A percentile compares a stretch with the other conserved stretches of the same genome.
Conservation (phyloP, 345 rosid species). For the Nephelium lappaceum region DNA sequence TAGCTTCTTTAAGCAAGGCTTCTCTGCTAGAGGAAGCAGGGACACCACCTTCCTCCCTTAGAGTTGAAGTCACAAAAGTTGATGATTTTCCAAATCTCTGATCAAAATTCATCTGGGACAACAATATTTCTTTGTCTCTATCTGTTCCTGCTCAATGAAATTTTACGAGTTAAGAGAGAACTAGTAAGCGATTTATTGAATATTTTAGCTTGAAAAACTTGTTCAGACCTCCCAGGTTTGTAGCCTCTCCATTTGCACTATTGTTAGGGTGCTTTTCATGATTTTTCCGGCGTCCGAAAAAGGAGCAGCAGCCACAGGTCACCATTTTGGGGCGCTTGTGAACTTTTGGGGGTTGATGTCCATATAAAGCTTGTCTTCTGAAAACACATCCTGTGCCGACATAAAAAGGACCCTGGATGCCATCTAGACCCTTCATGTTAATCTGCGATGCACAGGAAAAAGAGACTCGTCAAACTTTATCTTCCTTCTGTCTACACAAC, state of each 20-base stretch:
- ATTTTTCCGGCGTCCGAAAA: slow-evolving; percentile 68
- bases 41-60: slow-evolving; percentile 91
- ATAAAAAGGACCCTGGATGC: slow-evolving; percentile 92
- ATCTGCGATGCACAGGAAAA: slow-evolving; percentile 39
- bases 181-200: slow-evolving; percentile 3
- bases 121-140: slow-evolving; percentile 71
- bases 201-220: neutral
- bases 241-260: slow-evolving; percentile 47
- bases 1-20: slow-evolving; percentile 92
- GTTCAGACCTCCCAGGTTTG: slow-evolving; percentile 57
- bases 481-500: neutral
- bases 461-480: neutral
- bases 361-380: slow-evolving; percentile 87
- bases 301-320: slow-evolving; percentile 91
- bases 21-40: slow-evolving; percentile 98
- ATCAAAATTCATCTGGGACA: slow-evolving; percentile 92
- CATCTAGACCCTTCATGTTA: slow-evolving; percentile 85
- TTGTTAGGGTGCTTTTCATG: slow-evolving; percentile 44
- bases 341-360: slow-evolving; percentile 89
- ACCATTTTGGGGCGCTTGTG: slow-evolving; percentile 93
- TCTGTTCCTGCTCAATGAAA: slow-evolving; percentile 39
- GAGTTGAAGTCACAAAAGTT: slow-evolving; percentile 83
- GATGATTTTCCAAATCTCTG: slow-evolving; percentile 89
- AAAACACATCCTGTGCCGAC: slow-evolving; percentile 98
- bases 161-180: neutral